Evolutionary conservation across 768 basidiomycete species (phyloP).

Genomic region (Asterophora parasitica): DNA sequence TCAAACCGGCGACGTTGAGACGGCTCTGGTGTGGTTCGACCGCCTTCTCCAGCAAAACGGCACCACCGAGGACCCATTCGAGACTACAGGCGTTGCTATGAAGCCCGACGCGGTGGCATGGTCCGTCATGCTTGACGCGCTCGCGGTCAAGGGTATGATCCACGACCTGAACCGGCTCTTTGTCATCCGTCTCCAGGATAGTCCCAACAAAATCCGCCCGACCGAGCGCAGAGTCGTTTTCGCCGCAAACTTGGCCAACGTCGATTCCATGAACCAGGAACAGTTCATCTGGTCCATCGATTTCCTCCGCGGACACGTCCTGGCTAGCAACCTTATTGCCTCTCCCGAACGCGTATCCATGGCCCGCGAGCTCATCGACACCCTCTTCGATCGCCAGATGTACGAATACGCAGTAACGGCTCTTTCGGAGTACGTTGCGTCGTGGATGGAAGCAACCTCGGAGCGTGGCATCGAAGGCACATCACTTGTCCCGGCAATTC

Average conservation of each 20-base stretch:
- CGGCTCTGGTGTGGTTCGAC: conserved; percentile 70
- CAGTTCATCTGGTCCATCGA: conserved; percentile 16
- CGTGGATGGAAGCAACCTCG: conserved; percentile 5
- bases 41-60: conserved; percentile 43
- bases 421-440: conserved; percentile 14
- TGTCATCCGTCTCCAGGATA: conserved; percentile 30
- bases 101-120: conserved; percentile 55
- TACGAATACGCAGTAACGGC: conserved; percentile 20
- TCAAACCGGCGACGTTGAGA: conserved; percentile 50
- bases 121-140: conserved; percentile 52
- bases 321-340: background rate
- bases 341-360: conserved; percentile 7
- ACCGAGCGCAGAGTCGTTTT: conserved; percentile 41
- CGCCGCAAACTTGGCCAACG: conserved; percentile 27
- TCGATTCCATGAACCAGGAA: conserved; percentile 16
- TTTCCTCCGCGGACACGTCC: conserved; percentile 16
- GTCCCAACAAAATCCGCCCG: conserved; percentile 29
- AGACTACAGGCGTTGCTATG: conserved; percentile 37
- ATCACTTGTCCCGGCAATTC: conserved; percentile 2
- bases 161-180: conserved; percentile 56
- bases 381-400: conserved; percentile 26
- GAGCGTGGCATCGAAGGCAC: background rate
- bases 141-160: conserved; percentile 44
- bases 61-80: conserved; percentile 32
- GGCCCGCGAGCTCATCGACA: conserved; percentile 22